phyloP scores from a whole-genome alignment of 2,329 filamentous ascomycete genomes.

The Pseudogymnoascus sp. region DNA sequence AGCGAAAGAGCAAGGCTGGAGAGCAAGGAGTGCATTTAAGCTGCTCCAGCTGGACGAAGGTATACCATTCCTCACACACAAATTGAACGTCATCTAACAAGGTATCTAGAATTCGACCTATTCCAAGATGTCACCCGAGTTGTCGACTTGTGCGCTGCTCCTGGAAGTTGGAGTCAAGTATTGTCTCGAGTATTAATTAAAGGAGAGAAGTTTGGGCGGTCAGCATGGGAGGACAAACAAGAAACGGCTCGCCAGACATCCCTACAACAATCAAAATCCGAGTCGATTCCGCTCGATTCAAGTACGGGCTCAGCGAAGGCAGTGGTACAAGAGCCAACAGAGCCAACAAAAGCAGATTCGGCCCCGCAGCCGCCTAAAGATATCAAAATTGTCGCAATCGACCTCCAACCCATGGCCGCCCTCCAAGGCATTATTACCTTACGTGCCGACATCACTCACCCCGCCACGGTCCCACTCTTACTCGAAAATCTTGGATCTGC shows the following conservation, averaged over 20 bases:
- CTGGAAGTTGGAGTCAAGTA: constrained; percentile 96
- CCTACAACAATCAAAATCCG: constrained; percentile 33
- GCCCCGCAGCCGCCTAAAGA: constrained; percentile 49
- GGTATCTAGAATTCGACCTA: constrained; percentile 73
- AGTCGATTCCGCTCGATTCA: constrained; percentile 20
- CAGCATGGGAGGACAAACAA: constrained; percentile 82
- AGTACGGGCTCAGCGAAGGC: constrained; percentile 15
- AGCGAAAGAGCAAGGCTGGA: constrained; percentile 98
- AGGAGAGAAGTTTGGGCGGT: constrained; percentile 80
- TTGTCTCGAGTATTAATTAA: constrained; percentile 89
- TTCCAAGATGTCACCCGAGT: constrained; percentile 87
- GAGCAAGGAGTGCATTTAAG: constrained; percentile 93
- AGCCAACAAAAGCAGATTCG: constrained; percentile 29
- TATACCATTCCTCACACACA: constrained; percentile 26
- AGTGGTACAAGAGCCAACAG: constrained; percentile 18
- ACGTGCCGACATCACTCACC: constrained; percentile 94
- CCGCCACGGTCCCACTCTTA: constrained; percentile 85
- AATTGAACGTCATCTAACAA: constrained; percentile 2
- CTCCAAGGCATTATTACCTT: constrained; percentile 88
- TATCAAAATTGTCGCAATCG: constrained; percentile 92
- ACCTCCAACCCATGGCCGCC: constrained; percentile 91
- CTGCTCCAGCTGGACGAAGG: constrained; percentile 87
- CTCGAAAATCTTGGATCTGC: constrained; percentile 72
- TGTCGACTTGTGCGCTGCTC: constrained; percentile 91
- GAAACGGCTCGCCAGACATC: constrained; percentile 57